Evolutionary conservation across 495 filamentous ascomycete species (phyloP), one percentile per base, ranked within the genome.

Genomic region (Penicillium arizonense): DNA sequence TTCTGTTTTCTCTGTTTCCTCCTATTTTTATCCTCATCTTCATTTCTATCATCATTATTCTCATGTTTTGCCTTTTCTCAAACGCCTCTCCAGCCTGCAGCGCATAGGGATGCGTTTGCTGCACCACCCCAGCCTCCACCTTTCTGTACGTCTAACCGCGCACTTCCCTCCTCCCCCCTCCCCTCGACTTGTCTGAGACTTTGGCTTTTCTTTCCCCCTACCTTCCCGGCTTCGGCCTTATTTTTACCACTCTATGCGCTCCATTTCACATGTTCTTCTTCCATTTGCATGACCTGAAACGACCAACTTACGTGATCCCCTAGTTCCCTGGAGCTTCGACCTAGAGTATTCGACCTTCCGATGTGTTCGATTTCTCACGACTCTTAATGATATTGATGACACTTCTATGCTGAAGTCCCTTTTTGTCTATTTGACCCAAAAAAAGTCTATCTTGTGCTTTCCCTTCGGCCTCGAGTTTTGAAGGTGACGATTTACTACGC

Each of bases 301-400:
- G 39, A 53, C 34, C 7, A 26, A 53, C 43, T 51, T 34, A 51
- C 48, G 33, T 35, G 34, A 54, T 40, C 52, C 32, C 40, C 46
- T 37, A 32, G 54, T 56, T 61, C 57, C 55, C 57, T 38, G 44
- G 55, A 40, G 35, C 47, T 39, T 56, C 11, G 23, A n/a, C 60
- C 58, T 57, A 30, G 28, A 30, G 28, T 30, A 30, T 30, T 30
- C 28, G 28, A 56, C 59, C 66, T 56, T 65, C 63, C 58, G 61
- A 62, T 47, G 59, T 66, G 62, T 58, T 63, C 53, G 56, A 59
- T 62, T 67, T 71, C 70, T 78, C 70, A 84, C 76, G 81, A 83
- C 74, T 68, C 73, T 80, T 77, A 73, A 84, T 80, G 82, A 82
- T 65, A 61, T 64, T 75, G 68, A 82, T 75, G 75, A 73, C 64